Conservation (phyloP, 2,329 filamentous ascomycete species). For the Trichophyton benhamiae region DNA sequence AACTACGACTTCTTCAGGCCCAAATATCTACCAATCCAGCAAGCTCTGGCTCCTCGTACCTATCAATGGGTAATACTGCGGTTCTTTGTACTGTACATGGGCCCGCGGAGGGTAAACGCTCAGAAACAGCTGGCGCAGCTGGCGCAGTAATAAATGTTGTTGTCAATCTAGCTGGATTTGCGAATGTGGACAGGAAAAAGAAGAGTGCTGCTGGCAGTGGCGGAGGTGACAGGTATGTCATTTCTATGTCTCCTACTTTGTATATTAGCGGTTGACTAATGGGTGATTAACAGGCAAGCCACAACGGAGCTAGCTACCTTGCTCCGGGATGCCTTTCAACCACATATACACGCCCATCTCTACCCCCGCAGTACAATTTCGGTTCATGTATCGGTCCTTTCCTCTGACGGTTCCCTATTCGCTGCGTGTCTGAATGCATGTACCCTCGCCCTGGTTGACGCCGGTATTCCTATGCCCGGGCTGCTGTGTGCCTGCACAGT, state of each 20-base stretch:
- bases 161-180: slow-evolving; percentile 77
- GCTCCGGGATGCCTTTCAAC: slow-evolving; percentile 62
- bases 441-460: slow-evolving; percentile 84
- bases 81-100: slow-evolving; percentile 87
- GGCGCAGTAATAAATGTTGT: slow-evolving; percentile 65
- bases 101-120: slow-evolving; percentile 56
- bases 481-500: slow-evolving; percentile 83
- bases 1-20: slow-evolving; percentile 75
- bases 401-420: slow-evolving; percentile 78
- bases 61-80: slow-evolving; percentile 96
- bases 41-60: slow-evolving; percentile 82
- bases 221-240: slow-evolving; percentile 58
- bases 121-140: slow-evolving; percentile 36
- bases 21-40: slow-evolving; percentile 87
- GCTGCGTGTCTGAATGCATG: slow-evolving; percentile 83
- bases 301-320: slow-evolving; percentile 47
- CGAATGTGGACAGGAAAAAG: slow-evolving; percentile 71
- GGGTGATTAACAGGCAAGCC: slow-evolving; percentile 47
- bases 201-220: slow-evolving; percentile 31
- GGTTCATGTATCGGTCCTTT: slow-evolving; percentile 74
- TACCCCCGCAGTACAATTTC: slow-evolving; percentile 80
- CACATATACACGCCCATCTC: slow-evolving; percentile 69
- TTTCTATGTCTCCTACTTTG: neutral
- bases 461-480: slow-evolving; percentile 88
- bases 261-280: neutral